Evolutionary conservation across 306 rosid species (phyloP), one percentile per base, ranked within the genome.

Genomic region (Rosa chinensis): DNA sequence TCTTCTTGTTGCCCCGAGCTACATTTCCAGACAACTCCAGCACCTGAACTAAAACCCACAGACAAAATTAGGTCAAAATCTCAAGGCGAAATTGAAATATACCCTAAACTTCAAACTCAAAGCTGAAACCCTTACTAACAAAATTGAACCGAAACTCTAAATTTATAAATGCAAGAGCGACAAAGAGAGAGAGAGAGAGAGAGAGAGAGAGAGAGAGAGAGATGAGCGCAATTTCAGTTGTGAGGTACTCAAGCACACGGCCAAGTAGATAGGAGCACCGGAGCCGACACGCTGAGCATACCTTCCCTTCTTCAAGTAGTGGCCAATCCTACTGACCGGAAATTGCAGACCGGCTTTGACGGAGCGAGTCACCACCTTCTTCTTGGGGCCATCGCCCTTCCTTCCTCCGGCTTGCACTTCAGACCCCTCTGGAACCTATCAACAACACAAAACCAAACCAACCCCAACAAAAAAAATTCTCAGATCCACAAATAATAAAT

Each of bases 21-120:
- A 97, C 98, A 84, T 93, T 93, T 72, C 98, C 98, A 61, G 98
- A 97, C 83, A 93, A 84, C 39, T 93, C 97, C 82, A 93, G 79
- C 32, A 93, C 95, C 97, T 93, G 16, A 17, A 59, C 21, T 16
- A 67, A 52, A n/a, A 39, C n/a, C 37, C 43, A 49, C 20, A 21
- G 48, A 23, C 10, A 13, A 76, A 45, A 28, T 76, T 76, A 48
- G 72, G 62, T 48, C 20, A 45, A 28, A 76, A 39, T 18, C 0
- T 14, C 1, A 14, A 6, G 11, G 5, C 25, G 7, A 28, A 49
- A 21, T 58, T 2, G 37, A 32, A 32, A 0, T 2, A 3, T 16
- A 2, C 37, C 37, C 37, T 32, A 32, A 32, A 32, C 37, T 32
- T 32, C 37, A 32, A 32, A 32, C 37, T 32, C 37, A 32, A 32